Evolutionary conservation across 2,329 filamentous ascomycete species (phyloP).

Genomic region (Cladophialophora yegresii): DNA sequence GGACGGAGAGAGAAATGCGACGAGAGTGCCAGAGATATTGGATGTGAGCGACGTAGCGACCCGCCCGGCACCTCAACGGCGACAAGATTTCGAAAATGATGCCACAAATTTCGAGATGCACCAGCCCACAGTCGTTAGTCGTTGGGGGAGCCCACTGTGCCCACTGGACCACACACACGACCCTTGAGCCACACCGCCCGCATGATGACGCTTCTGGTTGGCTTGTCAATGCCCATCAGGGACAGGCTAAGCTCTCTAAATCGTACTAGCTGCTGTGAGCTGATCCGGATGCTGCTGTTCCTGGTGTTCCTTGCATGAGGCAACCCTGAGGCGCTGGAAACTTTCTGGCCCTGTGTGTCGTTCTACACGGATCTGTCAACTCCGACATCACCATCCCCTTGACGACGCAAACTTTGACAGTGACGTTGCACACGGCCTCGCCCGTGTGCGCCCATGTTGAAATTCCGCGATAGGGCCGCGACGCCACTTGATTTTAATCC

Average conservation of each 20-base stretch:
- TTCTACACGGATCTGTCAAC: conserved; percentile 16
- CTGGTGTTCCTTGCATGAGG: background rate
- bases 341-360: background rate
- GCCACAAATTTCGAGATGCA: conserved; percentile 16
- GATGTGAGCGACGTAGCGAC: background rate
- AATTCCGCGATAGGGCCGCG: background rate
- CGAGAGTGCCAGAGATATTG: background rate
- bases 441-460: background rate
- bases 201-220: background rate
- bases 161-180: background rate
- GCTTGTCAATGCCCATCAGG: background rate
- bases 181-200: background rate
- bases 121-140: background rate
- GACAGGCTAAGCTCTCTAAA: background rate
- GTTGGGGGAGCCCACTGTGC: background rate
- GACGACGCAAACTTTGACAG: background rate
- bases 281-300: background rate
- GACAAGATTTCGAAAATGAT: conserved; percentile 4
- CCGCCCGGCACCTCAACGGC: background rate
- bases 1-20: background rate
- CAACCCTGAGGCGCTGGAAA: background rate
- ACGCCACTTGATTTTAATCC: background rate
- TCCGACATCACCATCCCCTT: conserved; percentile 2
- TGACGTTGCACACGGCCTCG: background rate
- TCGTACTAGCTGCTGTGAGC: background rate